Evolutionary conservation across 345 rosid species (phyloP).

Genomic region (Populus davidiana): DNA sequence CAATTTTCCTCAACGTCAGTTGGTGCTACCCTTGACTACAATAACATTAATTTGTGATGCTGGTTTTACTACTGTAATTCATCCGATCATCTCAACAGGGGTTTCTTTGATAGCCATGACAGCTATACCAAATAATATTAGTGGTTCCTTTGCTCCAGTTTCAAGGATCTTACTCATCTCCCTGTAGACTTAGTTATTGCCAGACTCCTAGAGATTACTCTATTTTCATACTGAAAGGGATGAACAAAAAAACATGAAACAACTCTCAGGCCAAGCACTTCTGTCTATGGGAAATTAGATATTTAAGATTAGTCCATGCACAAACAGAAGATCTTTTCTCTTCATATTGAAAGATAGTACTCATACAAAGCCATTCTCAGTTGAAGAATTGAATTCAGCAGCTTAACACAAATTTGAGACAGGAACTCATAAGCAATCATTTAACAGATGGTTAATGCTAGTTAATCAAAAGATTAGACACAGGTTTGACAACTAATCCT

Average conservation of each 20-base stretch:
- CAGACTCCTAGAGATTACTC: not conserved
- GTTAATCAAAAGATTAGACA: not conserved
- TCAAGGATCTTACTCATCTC: not conserved
- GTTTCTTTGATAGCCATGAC: not conserved
- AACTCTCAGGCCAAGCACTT: not conserved
- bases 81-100: not conserved
- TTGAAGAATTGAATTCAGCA: not conserved
- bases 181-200: not conserved
- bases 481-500: not conserved
- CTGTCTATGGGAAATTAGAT: not conserved
- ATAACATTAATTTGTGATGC: not conserved
- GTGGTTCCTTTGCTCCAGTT: not conserved
- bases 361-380: not conserved
- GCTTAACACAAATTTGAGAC: not conserved
- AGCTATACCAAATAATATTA: not conserved
- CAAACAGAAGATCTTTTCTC: not conserved
- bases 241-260: not conserved
- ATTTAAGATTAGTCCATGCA: not conserved
- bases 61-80: not conserved
- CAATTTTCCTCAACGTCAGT: not conserved
- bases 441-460: not conserved
- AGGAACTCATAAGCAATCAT: not conserved
- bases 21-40: not conserved
- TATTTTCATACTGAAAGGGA: not conserved
- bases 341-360: not conserved